phyloP scores from a whole-genome alignment of 2,329 filamentous ascomycete genomes.

The Alternaria brassicae region DNA sequence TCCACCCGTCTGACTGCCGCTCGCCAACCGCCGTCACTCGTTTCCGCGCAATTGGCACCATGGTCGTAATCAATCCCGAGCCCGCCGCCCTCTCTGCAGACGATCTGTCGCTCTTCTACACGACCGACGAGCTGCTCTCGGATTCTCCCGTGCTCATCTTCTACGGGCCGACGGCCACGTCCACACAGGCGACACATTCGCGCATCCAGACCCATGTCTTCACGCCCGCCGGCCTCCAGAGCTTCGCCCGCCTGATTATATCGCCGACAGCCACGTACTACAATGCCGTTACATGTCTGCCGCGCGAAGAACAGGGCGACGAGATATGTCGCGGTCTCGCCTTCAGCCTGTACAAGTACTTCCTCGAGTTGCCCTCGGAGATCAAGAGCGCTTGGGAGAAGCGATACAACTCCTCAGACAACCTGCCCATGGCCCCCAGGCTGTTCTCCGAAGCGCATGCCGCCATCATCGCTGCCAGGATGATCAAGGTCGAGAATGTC shows the following conservation, averaged over 20 bases:
- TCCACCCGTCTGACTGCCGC: constrained; percentile 13
- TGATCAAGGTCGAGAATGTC: constrained; percentile 81
- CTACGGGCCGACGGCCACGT: constrained; percentile 87
- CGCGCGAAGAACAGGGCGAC: constrained; percentile 93
- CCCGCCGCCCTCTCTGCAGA: constrained; percentile 78
- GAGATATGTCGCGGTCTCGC: constrained; percentile 90
- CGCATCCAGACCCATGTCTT: constrained; percentile 95
- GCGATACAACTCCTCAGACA: constrained; percentile 60
- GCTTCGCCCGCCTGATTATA: constrained; percentile 88
- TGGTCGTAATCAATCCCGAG: constrained; percentile 83
- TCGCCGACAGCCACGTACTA: constrained; percentile 93
- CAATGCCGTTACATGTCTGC: constrained; percentile 84
- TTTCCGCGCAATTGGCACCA: constrained; percentile 56
- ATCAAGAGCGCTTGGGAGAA: constrained; percentile 74
- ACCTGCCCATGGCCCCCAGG: constrained; percentile 68
- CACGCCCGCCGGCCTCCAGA: constrained; percentile 85
- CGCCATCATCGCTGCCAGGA: constrained; percentile 83
- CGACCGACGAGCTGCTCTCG: constrained; percentile 82
- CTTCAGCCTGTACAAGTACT: constrained; percentile 94
- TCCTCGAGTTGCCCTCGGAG: constrained; percentile 79
- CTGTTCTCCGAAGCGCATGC: constrained; percentile 93
- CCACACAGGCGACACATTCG: constrained; percentile 87
- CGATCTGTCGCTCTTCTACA: constrained; percentile 85
- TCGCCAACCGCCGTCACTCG: constrained; percentile 37
- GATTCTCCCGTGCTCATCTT: constrained; percentile 86